phyloP scores from a whole-genome alignment of 1,284 basidiomycete species.

The Rugiboletus extremiorientalis region DNA sequence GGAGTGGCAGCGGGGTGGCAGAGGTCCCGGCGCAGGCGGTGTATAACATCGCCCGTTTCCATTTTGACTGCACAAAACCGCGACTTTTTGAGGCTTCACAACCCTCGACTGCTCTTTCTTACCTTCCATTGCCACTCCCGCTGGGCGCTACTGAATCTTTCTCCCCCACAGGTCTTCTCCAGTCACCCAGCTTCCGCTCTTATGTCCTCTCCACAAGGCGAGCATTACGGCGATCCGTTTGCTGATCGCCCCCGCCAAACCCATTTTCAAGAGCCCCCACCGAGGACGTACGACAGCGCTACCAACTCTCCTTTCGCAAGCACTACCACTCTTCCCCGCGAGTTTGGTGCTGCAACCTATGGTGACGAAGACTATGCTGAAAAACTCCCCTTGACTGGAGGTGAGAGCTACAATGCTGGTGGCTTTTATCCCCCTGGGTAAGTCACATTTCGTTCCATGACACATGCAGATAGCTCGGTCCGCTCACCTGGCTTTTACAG shows the following conservation, averaged over 20 bases:
- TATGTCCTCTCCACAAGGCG: slow-evolving; percentile 51
- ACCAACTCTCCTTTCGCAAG: slow-evolving; percentile 51
- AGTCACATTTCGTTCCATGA: slow-evolving; percentile 27
- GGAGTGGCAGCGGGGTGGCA: slow-evolving; percentile 25
- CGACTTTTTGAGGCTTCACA: slow-evolving; percentile 12
- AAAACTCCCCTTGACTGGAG: slow-evolving; percentile 67
- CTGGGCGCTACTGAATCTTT: slow-evolving; percentile 12
- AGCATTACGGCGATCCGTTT: slow-evolving; percentile 63
- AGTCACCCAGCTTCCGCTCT: slow-evolving; percentile 2
- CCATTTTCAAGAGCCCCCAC: slow-evolving; percentile 56
- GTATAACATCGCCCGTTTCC: slow-evolving; percentile 39
- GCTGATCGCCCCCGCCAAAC: slow-evolving; percentile 59
- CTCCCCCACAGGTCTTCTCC: slow-evolving; percentile 9
- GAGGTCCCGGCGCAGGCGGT: slow-evolving; percentile 31
- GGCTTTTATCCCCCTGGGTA: slow-evolving; percentile 74
- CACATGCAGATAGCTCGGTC: background rate
- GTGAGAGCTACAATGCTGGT: slow-evolving; percentile 48
- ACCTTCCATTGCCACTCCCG: slow-evolving; percentile 5
- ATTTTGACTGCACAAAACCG: slow-evolving; percentile 30
- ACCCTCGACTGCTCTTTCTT: slow-evolving; percentile 17
- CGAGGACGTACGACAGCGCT: slow-evolving; percentile 42
- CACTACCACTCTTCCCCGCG: slow-evolving; percentile 52
- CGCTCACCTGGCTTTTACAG: slow-evolving; percentile 34
- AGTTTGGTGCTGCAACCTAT: slow-evolving; percentile 48
- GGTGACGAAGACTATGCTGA: slow-evolving; percentile 68